Conservation (phyloP, 179 eudicot species). For the Beta lomatogona region DNA sequence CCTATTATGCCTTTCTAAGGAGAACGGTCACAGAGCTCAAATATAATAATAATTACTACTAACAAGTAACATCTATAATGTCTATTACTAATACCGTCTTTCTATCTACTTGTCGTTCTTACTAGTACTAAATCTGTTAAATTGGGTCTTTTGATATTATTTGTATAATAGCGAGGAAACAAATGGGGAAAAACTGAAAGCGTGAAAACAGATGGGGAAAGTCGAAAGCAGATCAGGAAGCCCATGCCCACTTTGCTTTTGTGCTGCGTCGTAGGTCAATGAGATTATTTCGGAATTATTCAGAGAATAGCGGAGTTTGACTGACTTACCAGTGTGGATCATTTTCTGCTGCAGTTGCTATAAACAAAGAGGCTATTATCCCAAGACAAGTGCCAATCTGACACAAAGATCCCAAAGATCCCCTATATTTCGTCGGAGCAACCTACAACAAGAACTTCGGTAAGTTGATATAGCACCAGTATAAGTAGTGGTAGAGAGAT, state of each 20-base stretch:
- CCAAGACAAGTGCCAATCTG: slow-evolving; percentile 91
- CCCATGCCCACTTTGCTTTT: too few species aligned
- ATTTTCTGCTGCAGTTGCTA: slow-evolving; percentile 63
- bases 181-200: too few species aligned
- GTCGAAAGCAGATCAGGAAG: too few species aligned
- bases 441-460: slow-evolving; percentile 42
- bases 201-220: too few species aligned
- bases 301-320: background rate
- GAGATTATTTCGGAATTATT: background rate
- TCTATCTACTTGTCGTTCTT: background rate
- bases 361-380: slow-evolving; percentile 67
- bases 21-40: background rate
- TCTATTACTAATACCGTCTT: background rate
- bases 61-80: background rate
- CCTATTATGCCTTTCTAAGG: background rate
- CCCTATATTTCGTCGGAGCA: slow-evolving; percentile 82
- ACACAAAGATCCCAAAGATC: slow-evolving; percentile 74
- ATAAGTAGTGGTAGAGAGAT: background rate
- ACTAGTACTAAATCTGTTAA: background rate
- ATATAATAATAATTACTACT: background rate
- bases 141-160: background rate
- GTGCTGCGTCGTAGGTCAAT: too few species aligned
- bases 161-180: too few species aligned
- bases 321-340: slow-evolving; percentile 77
- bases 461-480: background rate